Evolutionary conservation across 108 stramenopile species (phyloP).

Genomic region (Cyclotella atomus): DNA sequence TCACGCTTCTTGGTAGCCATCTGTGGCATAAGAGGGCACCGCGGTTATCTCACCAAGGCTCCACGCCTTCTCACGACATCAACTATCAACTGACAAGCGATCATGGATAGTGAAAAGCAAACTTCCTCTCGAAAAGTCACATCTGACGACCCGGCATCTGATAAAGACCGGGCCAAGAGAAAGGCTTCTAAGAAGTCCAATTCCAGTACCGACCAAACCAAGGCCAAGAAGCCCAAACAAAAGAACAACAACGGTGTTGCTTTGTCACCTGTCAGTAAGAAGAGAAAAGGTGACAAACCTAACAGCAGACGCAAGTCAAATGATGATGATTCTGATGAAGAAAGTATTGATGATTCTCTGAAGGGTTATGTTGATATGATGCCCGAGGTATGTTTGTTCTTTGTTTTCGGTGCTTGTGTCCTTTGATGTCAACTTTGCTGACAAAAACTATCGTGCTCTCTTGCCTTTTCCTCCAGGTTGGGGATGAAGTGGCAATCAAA

Average conservation of each 20-base stretch:
- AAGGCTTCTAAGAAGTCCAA: neutral
- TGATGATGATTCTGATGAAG: constrained; percentile 6
- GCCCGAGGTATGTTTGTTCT: constrained; percentile 2
- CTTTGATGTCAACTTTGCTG: neutral
- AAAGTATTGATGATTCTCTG: constrained; percentile 6
- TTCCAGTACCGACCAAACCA: neutral
- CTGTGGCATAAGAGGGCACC: neutral
- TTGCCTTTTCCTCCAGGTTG: constrained; percentile 29
- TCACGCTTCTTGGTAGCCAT: too few relatives aligned
- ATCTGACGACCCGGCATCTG: neutral
- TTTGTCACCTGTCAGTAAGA: constrained; percentile 5
- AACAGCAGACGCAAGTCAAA: neutral
- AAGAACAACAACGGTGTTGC: neutral
- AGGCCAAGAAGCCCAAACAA: neutral
- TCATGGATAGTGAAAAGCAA: neutral
- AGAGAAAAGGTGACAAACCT: neutral
- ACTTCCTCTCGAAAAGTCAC: neutral
- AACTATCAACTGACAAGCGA: neutral
- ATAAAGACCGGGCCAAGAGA: neutral
- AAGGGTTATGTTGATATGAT: neutral
- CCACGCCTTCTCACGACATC: neutral
- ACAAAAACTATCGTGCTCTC: too few relatives aligned
- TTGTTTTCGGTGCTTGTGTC: constrained; percentile 5
- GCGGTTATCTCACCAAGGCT: too few relatives aligned
- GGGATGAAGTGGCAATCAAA: constrained; percentile 47